A percentile compares a stretch with the other conserved stretches of the same genome.
phyloP scores from a whole-genome alignment of 352 stramenopile species.

The Globisporangium perplexum region DNA sequence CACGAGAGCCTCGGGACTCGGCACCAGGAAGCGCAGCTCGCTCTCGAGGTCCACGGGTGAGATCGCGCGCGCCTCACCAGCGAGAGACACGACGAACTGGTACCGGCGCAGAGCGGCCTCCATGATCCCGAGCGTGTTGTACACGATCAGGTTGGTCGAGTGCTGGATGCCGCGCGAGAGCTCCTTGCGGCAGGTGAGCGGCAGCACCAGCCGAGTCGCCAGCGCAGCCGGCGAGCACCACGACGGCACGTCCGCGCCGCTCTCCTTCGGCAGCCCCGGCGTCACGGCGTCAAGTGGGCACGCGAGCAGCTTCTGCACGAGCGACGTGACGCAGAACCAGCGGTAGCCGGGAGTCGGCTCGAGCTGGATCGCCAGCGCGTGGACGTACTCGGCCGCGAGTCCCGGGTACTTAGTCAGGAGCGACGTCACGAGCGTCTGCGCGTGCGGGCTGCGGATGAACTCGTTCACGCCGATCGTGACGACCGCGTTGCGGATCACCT shows the following conservation, averaged over 20 bases:
- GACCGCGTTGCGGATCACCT: conserved; percentile 65
- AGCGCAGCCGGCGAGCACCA: conserved; percentile 50
- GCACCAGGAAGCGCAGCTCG: conserved; percentile 63
- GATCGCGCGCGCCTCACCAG: conserved; percentile 6
- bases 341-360: conserved; percentile 69
- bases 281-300: conserved; percentile 38
- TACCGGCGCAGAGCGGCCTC: conserved; percentile 54
- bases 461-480: conserved; percentile 61
- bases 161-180: conserved; percentile 80
- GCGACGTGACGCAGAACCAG: conserved; percentile 72
- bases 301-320: conserved; percentile 63
- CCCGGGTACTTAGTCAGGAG: conserved; percentile 64
- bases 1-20: conserved; percentile 71
- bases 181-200: conserved; percentile 69
- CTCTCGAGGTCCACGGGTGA: conserved; percentile 37
- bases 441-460: conserved; percentile 38
- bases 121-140: conserved; percentile 63
- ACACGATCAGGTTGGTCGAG: conserved; percentile 66
- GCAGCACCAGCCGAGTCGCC: conserved; percentile 56
- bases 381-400: conserved; percentile 52
- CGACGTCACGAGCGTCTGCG: conserved; percentile 44
- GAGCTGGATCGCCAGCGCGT: conserved; percentile 49
- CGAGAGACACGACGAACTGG: conserved; percentile 27
- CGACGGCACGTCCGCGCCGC: conserved; percentile 8
- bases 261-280: conserved; percentile 15